Base-by-base conservation (phyloP, 2,329 filamentous ascomycete species). In the Pseudogymnoascus destructans region DNA sequence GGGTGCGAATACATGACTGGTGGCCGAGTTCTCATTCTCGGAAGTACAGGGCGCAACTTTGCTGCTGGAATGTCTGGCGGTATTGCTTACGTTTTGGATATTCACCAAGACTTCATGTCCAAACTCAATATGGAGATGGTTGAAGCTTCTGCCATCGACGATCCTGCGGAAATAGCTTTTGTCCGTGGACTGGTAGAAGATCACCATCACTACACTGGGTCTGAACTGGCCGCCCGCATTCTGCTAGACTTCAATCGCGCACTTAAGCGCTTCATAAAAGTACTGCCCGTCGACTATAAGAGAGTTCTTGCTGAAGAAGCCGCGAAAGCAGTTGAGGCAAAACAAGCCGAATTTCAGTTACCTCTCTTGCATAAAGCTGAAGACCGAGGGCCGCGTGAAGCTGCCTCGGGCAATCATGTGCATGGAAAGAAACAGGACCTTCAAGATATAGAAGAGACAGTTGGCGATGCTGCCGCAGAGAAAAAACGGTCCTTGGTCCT, bases 1-100 rank as follows among this genome's bases (percentile, higher is more conserved):
- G 88, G 89, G 62, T 96, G 91, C 70, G 92, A 97, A 78, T 97
- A 97, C 80, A 97, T 97, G 92, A 96, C 92, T 68, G 92, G 92
- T 70, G 92, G 92, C 70, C 89, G 91, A 69, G 79, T 96, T 56
- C 76, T 97, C 63, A 80, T 95, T 68, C 80, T 97, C 54, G 92
- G 92, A 60, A 83, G 81, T 67, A 95, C 90, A 69, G 92, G 92
- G 49, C 91, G 92, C 66, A 97, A 97, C 78, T 97, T 97, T 69
- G 92, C 91, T 66, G 92, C 92, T 61, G 92, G 92, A 78, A 97
- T 97, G 92, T 96, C 91, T 68, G 92, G 92, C 69, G 92, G 92
- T 78, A 96, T 97, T 67, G 91, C 91, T 15, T 97, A 95, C 68
- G 83, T 96, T 58, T 81, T 97, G 27, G 92, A 97, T 69, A 86